Evolutionary conservation across 192 early-diverging fungal species (phyloP), one percentile per base, ranked within the genome.

Genomic region (Coemansia biformis): DNA sequence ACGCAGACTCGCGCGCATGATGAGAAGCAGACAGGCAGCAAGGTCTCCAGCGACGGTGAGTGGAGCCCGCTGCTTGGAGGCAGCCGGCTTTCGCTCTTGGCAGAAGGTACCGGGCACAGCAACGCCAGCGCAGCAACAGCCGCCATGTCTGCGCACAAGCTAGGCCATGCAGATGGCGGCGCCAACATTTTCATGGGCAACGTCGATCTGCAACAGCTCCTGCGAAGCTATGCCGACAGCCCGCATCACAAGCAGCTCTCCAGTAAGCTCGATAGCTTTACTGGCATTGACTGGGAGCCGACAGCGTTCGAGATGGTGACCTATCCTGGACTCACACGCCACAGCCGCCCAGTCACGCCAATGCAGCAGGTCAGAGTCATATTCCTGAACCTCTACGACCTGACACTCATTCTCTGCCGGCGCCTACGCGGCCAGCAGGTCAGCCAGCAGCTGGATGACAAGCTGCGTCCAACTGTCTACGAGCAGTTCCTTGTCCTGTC

Each of bases 401-500:
- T 71, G 29, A 32, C 29, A 2, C 16, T 5, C 2, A 32, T 71
- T 28, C 28, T 63, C 3, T 63, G 41, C 28, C 19, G 30, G 8
- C 43, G 23, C 5, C 26, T 56, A 0, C 8, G 36, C 11, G 44
- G 56, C 13, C 44, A 43, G 19, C 46, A 34, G 5, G 23, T 43
- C 18, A 15, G 31, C 24, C n/a, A 16, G 3, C 4, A 42, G 8
- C 33, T 35, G 12, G 32, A 44, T 2, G 60, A 71, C 38, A 59
- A 59, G 37, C 33, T 63, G 43, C 59, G 67, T 0, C 67, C 67
- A 24, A 46, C 67, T 6, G 30, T 55, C 47, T 90, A 38, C 29
- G 52, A 54, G 7, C 72, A 80, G 46, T 73, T 76, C 17, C 54
- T 44, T 21, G 52, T 76, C 5, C 51, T 80, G 13, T 66, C 76